Evolutionary conservation across 2,329 filamentous ascomycete species (phyloP).

Genomic region (Cryoendolithus antarcticus): DNA sequence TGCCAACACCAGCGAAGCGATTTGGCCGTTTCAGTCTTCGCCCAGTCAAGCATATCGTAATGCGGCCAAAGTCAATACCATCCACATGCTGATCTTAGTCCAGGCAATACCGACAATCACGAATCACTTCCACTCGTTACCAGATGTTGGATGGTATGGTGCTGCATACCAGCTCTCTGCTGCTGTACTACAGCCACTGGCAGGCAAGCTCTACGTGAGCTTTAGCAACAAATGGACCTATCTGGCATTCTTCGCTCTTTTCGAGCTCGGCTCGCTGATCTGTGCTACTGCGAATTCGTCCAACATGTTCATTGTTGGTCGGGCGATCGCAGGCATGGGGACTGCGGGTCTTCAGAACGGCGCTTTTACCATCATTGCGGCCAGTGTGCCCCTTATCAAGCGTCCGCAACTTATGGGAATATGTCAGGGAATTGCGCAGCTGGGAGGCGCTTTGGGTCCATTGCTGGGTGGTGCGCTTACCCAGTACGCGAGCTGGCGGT

Average conservation of each 20-base stretch:
- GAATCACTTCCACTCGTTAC: conserved; percentile 27
- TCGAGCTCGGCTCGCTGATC: conserved; percentile 37
- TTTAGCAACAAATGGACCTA: conserved; percentile 11
- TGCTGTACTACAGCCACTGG: conserved; percentile 9
- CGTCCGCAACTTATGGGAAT: conserved; percentile 9
- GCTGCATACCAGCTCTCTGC: conserved; percentile 9
- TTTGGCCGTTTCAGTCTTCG: background rate
- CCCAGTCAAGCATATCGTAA: background rate
- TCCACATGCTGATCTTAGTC: conserved; percentile 1
- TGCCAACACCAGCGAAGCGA: background rate
- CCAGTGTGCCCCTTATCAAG: conserved; percentile 4
- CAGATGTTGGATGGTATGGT: conserved; percentile 32
- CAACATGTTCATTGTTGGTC: conserved; percentile 42
- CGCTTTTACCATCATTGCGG: conserved; percentile 8
- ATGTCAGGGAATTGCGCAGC: conserved; percentile 10
- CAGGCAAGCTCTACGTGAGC: conserved; percentile 10
- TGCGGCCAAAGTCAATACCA: background rate
- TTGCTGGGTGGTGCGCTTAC: conserved; percentile 8
- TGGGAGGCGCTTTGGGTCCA: conserved; percentile 8
- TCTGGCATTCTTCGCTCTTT: conserved; percentile 8
- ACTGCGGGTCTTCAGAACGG: conserved; percentile 28
- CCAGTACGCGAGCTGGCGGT: conserved; percentile 7
- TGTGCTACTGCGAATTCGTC: conserved; percentile 39
- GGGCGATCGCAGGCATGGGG: conserved; percentile 42
- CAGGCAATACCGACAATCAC: conserved; percentile 30